phyloP scores from a whole-genome alignment of 805 yeast genomes.

The Yarrowia porcina region DNA sequence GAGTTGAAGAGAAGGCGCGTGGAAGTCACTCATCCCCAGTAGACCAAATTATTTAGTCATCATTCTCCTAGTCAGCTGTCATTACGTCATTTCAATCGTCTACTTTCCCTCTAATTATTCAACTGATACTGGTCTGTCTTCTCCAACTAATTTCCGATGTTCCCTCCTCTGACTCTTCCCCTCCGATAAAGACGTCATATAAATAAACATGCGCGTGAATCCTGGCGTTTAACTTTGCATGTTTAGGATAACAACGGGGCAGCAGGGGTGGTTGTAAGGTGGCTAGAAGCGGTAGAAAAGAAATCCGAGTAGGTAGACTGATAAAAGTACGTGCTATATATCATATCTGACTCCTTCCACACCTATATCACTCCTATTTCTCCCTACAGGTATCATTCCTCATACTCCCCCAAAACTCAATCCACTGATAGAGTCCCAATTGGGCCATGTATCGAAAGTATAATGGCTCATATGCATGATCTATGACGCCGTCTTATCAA shows the following conservation, averaged over 20 bases:
- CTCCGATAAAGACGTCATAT: slow-evolving; percentile 10
- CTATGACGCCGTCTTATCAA: slow-evolving; percentile 15
- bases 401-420: too few relatives aligned
- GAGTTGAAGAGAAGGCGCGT: too few relatives aligned
- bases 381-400: too few relatives aligned
- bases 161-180: neutral
- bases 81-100: too few relatives aligned
- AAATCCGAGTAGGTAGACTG: neutral
- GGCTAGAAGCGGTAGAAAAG: neutral
- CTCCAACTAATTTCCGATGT: neutral
- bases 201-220: neutral
- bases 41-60: too few relatives aligned
- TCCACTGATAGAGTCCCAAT: slow-evolving; percentile 12
- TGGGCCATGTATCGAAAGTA: neutral
- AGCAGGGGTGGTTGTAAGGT: neutral
- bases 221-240: slow-evolving; percentile 5
- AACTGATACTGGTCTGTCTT: too few relatives aligned
- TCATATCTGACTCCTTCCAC: neutral
- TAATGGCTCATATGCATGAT: slow-evolving; percentile 9
- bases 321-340: neutral
- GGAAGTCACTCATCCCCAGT: too few relatives aligned
- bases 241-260: neutral
- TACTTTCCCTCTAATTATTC: too few relatives aligned
- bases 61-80: too few relatives aligned
- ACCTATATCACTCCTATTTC: too few relatives aligned